A percentile compares a stretch with the other conserved stretches of the same genome.
Conservation (phyloP, 139 green algal species). For the Nannochloris sp. region DNA sequence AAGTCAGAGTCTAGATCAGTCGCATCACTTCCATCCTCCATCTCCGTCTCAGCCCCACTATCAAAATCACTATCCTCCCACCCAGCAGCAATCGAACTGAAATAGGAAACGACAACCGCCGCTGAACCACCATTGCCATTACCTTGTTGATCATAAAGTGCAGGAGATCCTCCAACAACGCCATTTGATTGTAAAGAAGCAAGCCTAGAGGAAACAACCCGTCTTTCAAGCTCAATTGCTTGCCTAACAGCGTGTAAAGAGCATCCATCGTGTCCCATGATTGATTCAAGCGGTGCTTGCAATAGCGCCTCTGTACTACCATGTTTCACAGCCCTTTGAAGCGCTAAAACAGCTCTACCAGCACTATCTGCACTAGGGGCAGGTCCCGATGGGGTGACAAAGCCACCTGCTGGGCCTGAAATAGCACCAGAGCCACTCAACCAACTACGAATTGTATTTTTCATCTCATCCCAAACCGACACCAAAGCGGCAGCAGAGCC, state of each 20-base stretch:
- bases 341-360: conserved; percentile 13
- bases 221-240: conserved; percentile 25
- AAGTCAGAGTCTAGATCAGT: conserved; percentile 30
- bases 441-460: conserved; percentile 20
- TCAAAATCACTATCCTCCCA: conserved; percentile 32
- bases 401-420: background rate
- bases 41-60: conserved; percentile 15
- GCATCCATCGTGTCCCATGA: conserved; percentile 28
- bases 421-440: conserved; percentile 9
- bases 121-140: no score
- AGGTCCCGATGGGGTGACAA: no score
- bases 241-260: conserved; percentile 16
- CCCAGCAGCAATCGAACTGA: background rate
- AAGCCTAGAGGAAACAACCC: background rate
- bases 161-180: no score
- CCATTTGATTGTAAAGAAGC: background rate
- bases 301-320: conserved; percentile 10
- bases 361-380: background rate
- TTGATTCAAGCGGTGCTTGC: conserved; percentile 41
- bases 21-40: conserved; percentile 21
- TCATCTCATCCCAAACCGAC: conserved; percentile 38
- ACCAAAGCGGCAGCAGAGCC: conserved; percentile 16
- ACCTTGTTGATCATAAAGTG: no score
- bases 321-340: conserved; percentile 10
- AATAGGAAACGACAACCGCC: background rate